Evolutionary conservation across 179 eudicot genomes (phyloP), one percentile per base, ranked within the genome.

Genomic region (Vitellaria paradoxa): DNA sequence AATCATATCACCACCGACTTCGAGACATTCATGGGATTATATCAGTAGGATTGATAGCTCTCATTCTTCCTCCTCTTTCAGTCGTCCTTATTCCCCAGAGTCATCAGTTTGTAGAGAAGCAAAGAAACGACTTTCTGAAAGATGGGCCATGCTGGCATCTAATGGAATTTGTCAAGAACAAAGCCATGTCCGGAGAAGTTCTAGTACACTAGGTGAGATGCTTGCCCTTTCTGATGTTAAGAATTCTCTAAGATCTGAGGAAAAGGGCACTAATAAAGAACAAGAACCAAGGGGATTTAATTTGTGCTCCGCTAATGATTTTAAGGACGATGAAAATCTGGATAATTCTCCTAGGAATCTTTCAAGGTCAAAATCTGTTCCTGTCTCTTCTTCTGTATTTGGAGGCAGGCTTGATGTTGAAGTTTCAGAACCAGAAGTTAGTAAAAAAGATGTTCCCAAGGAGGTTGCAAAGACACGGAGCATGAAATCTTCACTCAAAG

Each of bases 141-240:
- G 99, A 80, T 96, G 98, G 98, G 90, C 93, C 20, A 85, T 92
- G 92, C 85, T 96, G 95, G 75, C 92, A 70, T 86, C 93, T 65
- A 89, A 75, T 79, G 91, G 91, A 63, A 79, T 57, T 80, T 83
- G 61, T 77, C 89, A 75, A 77, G 98, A 91, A 61, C 91, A 83
- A 76, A 79, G 86, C 70, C 90, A 82, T 76, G 37, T 91, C 24
- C 87, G 87, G 68, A 87, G 90, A 81, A 94, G 93, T 82, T 89
- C 98, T 55, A 89, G 96, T 77, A 96, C 97, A 47, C 84, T 96
- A 13, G 99, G 97, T 65, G 99, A 96, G 81, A 96, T 96, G 99
- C 99, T 96, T 79, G 93, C 99, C 50, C 97, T 96, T 78, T 89
- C 98, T 68, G 98, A 90, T 73, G 26, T 79, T 56, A 94, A 88